A percentile compares a stretch with the other conserved stretches of the same genome.
These are phyloP conservation scores for Daldinia grandis DNA, from an alignment of 495 filamentous ascomycete species.

Conservation along the genomic window DNA sequence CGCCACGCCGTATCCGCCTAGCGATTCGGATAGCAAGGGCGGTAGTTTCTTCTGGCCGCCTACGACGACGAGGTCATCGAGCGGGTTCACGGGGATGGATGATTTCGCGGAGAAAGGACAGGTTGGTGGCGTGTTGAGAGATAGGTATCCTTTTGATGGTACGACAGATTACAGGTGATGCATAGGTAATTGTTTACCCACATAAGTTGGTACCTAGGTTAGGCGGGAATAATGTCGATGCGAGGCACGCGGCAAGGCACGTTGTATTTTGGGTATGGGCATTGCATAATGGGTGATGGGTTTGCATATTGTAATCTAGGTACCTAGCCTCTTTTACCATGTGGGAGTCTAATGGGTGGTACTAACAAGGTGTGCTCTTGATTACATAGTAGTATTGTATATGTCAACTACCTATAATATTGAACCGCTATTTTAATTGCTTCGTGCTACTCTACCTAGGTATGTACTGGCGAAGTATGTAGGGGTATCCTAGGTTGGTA, in stretches of 20 bases:
- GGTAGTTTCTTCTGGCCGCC: constrained; percentile 40
- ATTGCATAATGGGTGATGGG: not conserved
- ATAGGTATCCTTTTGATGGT: constrained; percentile 39
- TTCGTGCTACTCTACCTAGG: not conserved
- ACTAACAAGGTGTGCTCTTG: not conserved
- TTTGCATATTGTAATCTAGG: not conserved
- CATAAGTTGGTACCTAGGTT: not conserved
- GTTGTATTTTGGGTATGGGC: not conserved
- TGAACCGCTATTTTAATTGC: not conserved
- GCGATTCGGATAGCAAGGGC: constrained; percentile 18
- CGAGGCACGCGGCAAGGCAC: not conserved
- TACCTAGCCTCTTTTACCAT: not conserved
- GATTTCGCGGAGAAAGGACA: constrained; percentile 46
- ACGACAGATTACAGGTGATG: constrained; percentile 34
- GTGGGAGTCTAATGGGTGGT: not conserved
- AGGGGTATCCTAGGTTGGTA: not conserved
- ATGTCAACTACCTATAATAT: not conserved
- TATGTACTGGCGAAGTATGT: not conserved
- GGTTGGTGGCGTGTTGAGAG: constrained; percentile 34
- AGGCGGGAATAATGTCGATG: not conserved
- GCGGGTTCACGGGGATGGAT: constrained; percentile 36
- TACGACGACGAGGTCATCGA: constrained; percentile 30
- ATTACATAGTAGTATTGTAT: not conserved
- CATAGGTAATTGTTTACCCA: not conserved
- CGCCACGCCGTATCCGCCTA: constrained; percentile 32